Evolutionary conservation across 106 monocot species (phyloP), one percentile per base, ranked within the genome.

Genomic region (Cymbidium sinense): DNA sequence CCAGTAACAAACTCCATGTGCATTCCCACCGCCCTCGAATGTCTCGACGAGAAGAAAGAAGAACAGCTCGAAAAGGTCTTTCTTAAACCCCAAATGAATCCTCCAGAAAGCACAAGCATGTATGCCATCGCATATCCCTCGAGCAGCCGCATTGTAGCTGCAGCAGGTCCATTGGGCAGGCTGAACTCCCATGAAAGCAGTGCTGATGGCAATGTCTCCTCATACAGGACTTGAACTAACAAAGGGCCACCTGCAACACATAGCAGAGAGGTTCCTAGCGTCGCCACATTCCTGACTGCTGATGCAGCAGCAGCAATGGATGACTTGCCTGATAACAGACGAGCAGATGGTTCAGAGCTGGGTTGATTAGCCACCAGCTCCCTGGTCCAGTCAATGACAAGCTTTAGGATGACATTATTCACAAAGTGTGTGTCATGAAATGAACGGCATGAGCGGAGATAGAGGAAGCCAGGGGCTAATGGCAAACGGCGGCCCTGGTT

Each of bases 71-170:
- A 79, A 25, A 85, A 76, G 5, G 51, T 76, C 27, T 77, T 51
- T 52, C 87, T 85, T 15, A 80, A 33, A 4, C 98, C 98, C 98
- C 98, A 99, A 4, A 89, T 64, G 30, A 87, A 83, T 2, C 87
- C 71, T 19, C 89, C 92, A 1, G 85, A 85, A 2, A 94, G 64
- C 43, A 99, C 70, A 11, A 99, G 34, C 84, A 92, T 64, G 35
- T 94, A 86, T 10, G 98, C 94, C 86, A 94, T 84, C 0, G 90
- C 86, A 28, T 94, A 92, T 2, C 98, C 98, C 64, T 99, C 88
- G 2, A 94, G 78, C 23, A 90, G 79, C 37, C 29, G 33, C 18
- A 19, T 20, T 4, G 33, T 20, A 1, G n/a, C 31, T 7, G 47
- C 13, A 2, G 47, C 47, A 47, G 47, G 47, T 47, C 86, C 77